Percentiles rank a stretch among this genome's conserved stretches.
These are phyloP conservation scores for Plantago coronopus DNA, from an alignment of 305 asterid genomes.

Conservation along the genomic window DNA sequence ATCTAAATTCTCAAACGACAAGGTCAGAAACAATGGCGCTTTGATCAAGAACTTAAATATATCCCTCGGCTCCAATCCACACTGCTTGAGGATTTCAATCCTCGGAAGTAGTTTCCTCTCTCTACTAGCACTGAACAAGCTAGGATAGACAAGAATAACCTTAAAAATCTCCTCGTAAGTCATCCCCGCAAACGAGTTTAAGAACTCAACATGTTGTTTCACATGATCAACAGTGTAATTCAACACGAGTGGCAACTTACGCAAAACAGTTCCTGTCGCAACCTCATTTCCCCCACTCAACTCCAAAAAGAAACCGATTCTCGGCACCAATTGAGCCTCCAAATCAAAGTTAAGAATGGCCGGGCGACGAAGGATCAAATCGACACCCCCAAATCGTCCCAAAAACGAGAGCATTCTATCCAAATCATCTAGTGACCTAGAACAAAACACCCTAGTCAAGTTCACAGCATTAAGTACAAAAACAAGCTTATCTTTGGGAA, in stretches of 20 bases:
- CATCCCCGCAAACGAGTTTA: conserved; percentile 65
- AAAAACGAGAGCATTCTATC: conserved; percentile 56
- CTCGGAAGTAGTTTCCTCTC: conserved; percentile 78
- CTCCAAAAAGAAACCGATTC: conserved; percentile 59
- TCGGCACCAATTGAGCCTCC: conserved; percentile 69
- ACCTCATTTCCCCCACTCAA: conserved; percentile 59
- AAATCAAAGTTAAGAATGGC: conserved; percentile 61
- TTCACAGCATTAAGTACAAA: conserved; percentile 66
- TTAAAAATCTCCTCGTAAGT: conserved; percentile 61
- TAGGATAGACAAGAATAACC: conserved; percentile 64
- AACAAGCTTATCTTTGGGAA: conserved; percentile 53
- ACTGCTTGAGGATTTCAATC: conserved; percentile 70
- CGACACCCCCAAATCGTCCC: conserved; percentile 61
- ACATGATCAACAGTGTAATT: conserved; percentile 74
- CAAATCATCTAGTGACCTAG: conserved; percentile 52
- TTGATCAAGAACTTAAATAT: conserved; percentile 59
- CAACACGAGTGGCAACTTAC: conserved; percentile 61
- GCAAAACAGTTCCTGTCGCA: conserved; percentile 51
- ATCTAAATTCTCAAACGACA: conserved; percentile 66
- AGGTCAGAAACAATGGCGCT: conserved; percentile 73
- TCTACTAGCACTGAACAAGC: conserved; percentile 74
- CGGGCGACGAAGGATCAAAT: conserved; percentile 65
- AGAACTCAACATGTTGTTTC: conserved; percentile 68
- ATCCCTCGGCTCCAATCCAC: conserved; percentile 66
- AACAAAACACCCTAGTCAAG: conserved; percentile 61